A percentile compares a stretch with the other conserved stretches of the same genome.
Evolutionary conservation across 352 stramenopile species (phyloP).

Genomic region (Saprolegnia parasitica): DNA sequence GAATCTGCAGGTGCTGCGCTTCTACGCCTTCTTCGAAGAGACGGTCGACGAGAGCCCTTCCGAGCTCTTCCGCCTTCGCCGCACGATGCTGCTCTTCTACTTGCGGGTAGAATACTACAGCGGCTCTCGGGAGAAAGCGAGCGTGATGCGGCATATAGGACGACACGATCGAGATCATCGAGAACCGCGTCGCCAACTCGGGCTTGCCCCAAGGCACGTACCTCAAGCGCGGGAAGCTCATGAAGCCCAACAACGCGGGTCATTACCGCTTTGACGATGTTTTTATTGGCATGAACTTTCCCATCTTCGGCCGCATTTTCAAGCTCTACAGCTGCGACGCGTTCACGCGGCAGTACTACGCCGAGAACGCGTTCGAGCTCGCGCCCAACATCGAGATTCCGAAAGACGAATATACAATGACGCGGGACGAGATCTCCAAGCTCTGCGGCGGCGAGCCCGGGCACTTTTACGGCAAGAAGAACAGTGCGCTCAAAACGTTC

Average conservation of each 20-base stretch:
- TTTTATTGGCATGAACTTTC: slow-evolving; percentile 59
- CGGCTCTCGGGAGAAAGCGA: background rate
- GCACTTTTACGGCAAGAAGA: slow-evolving; percentile 68
- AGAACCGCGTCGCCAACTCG: slow-evolving; percentile 73
- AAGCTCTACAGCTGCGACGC: slow-evolving; percentile 71
- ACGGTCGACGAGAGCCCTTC: slow-evolving; percentile 74
- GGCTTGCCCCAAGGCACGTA: slow-evolving; percentile 85
- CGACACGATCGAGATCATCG: slow-evolving; percentile 86
- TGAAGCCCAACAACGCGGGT: slow-evolving; percentile 44
- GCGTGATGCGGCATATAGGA: slow-evolving; percentile 33
- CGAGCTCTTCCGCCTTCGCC: slow-evolving; percentile 67
- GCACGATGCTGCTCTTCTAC: slow-evolving; percentile 75
- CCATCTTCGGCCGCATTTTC: slow-evolving; percentile 70
- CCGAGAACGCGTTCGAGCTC: slow-evolving; percentile 40
- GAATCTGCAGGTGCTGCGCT: slow-evolving; percentile 52
- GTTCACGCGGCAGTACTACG: slow-evolving; percentile 69
- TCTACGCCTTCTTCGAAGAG: slow-evolving; percentile 84
- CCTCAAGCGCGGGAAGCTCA: slow-evolving; percentile 68
- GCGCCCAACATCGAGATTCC: slow-evolving; percentile 52
- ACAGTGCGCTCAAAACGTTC: slow-evolving; percentile 77
- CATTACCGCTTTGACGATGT: slow-evolving; percentile 54
- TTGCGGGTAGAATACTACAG: slow-evolving; percentile 30
- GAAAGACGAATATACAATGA: slow-evolving; percentile 78
- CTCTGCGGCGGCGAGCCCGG: slow-evolving; percentile 65
- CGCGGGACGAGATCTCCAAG: slow-evolving; percentile 67